phyloP scores from a whole-genome alignment of 331 rosid genomes.

The Ulmus americana region DNA sequence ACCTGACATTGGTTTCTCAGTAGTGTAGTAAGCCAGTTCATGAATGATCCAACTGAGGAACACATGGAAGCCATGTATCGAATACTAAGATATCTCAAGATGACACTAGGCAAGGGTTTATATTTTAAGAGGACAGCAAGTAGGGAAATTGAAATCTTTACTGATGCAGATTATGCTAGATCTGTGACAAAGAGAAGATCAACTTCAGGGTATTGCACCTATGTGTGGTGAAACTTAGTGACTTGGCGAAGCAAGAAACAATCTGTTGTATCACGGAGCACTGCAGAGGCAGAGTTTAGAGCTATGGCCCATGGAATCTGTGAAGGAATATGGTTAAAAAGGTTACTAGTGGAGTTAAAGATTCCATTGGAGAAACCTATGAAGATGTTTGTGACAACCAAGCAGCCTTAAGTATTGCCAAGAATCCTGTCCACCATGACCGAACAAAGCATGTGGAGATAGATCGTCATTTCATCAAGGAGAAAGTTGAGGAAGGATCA shows the following conservation, averaged over 20 bases:
- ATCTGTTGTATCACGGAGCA: not conserved
- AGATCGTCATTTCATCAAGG: no score
- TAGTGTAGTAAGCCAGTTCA: not conserved
- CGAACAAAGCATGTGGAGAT: no score
- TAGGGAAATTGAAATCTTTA: not conserved
- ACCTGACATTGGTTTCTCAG: not conserved
- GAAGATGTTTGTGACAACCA: not conserved
- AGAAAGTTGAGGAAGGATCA: no score
- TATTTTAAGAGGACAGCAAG: not conserved
- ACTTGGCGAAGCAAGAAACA: no score
- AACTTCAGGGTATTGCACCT: not conserved
- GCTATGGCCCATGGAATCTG: not conserved
- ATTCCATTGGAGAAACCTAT: not conserved
- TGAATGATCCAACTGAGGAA: not conserved
- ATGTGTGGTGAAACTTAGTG: not conserved
- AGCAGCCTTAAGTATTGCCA: no score
- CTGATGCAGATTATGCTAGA: not conserved
- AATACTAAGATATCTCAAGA: no score
- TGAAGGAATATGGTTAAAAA: not conserved
- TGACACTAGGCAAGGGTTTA: not conserved
- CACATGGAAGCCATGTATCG: no score
- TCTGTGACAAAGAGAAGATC: not conserved
- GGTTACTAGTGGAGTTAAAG: not conserved
- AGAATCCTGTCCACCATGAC: no score
- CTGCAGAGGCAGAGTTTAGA: not conserved